A percentile compares a stretch with the other conserved stretches of the same genome.
Evolutionary conservation across 495 filamentous ascomycete genomes (phyloP).

Genomic region (Gamarada debralockiae): DNA sequence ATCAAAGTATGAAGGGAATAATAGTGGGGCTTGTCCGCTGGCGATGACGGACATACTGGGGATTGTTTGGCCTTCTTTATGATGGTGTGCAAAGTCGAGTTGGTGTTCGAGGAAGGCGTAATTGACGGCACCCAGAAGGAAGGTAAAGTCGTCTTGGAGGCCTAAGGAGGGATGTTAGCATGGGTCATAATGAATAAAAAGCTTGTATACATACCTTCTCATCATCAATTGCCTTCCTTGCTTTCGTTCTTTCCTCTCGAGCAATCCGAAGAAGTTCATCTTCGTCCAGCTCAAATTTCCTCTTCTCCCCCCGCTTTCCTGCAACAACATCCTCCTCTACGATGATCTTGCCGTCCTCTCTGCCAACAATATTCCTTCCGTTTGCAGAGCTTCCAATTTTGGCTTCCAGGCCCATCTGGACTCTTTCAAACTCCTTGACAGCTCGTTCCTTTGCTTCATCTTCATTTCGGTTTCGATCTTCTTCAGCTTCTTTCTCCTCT

Average conservation of each 20-base stretch:
- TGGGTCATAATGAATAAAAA: neutral
- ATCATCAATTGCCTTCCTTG: conserved; percentile 61
- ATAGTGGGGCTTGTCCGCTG: conserved; percentile 61
- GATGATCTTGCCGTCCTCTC: conserved; percentile 38
- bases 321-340: conserved; percentile 42
- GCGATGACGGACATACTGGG: conserved; percentile 78
- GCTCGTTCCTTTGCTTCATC: conserved; percentile 56
- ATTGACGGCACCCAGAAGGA: conserved; percentile 94
- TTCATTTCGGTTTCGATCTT: conserved; percentile 48
- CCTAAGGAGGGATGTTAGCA: conserved; percentile 29
- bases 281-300: conserved; percentile 82
- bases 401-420: conserved; percentile 66
- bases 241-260: conserved; percentile 62
- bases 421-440: conserved; percentile 59
- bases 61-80: conserved; percentile 63
- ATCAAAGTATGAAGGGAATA: conserved; percentile 83
- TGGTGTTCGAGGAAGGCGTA: conserved; percentile 58
- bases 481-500: conserved; percentile 48
- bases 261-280: conserved; percentile 72
- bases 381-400: conserved; percentile 31
- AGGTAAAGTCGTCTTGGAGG: conserved; percentile 68
- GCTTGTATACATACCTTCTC: conserved; percentile 57
- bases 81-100: conserved; percentile 47
- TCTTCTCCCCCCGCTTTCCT: conserved; percentile 52
- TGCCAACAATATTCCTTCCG: conserved; percentile 32